Evolutionary conservation across 371 early-diverging fungal genomes (phyloP).

Genomic region (Rhizopus sp.): DNA sequence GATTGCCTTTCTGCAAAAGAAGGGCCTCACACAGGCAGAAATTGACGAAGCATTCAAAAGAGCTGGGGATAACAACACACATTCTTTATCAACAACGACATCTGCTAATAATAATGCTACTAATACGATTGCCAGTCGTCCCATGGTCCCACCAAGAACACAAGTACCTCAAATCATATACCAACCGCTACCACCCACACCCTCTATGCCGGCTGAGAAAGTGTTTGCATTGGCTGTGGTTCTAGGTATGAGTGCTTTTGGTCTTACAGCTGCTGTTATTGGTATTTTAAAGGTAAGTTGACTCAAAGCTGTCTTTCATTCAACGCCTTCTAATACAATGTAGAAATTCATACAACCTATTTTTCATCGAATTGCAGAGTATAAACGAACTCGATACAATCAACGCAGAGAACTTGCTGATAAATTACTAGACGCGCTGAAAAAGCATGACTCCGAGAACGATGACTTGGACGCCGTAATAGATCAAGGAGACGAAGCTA

Average conservation of each 20-base stretch:
- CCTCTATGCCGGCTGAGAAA: constrained; percentile 36
- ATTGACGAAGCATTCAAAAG: constrained; percentile 60
- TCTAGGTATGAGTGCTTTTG: constrained; percentile 41
- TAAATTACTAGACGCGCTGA: constrained; percentile 10
- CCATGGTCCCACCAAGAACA: constrained; percentile 6
- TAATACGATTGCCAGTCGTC: background rate
- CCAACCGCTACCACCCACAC: constrained; percentile 33
- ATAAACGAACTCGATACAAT: constrained; percentile 24
- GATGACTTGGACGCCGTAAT: constrained; percentile 34
- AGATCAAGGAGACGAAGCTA: constrained; percentile 29
- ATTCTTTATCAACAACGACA: background rate
- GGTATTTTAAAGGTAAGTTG: constrained; percentile 42
- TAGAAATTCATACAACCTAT: constrained; percentile 30
- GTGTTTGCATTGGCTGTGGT: constrained; percentile 41
- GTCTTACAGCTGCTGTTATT: constrained; percentile 41
- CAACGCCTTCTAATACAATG: background rate
- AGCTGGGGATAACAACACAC: constrained; percentile 16
- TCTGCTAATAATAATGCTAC: background rate
- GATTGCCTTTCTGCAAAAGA: constrained; percentile 61
- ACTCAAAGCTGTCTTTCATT: background rate
- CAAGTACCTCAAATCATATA: constrained; percentile 33
- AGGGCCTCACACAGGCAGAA: constrained; percentile 59
- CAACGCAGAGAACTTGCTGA: constrained; percentile 23
- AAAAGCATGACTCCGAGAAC: constrained; percentile 13
- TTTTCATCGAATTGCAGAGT: constrained; percentile 27